phyloP scores from a whole-genome alignment of 768 basidiomycete species.

The Hygrophoropsis aurantiaca region DNA sequence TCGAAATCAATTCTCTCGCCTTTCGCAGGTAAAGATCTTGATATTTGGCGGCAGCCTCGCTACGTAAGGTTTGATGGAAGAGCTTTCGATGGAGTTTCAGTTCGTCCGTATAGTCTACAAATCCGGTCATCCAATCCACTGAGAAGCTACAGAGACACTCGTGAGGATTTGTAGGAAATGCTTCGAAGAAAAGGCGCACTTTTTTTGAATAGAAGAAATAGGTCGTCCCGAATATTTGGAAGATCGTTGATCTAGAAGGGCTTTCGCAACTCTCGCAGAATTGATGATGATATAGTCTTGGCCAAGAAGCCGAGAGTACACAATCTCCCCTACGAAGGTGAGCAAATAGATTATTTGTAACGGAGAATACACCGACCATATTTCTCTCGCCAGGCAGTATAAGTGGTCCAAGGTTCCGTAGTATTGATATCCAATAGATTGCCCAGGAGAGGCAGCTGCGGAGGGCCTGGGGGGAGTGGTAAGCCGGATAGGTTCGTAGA shows the following conservation, averaged over 20 bases:
- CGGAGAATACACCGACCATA: constrained; percentile 34
- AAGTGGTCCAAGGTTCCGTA: constrained; percentile 31
- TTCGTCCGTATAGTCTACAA: not conserved
- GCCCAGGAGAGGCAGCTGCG: constrained; percentile 26
- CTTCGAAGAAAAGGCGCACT: too few relatives aligned
- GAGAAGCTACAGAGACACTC: too few relatives aligned
- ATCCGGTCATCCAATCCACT: not conserved
- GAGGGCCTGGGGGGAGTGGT: constrained; percentile 29
- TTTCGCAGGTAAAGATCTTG: constrained; percentile 11
- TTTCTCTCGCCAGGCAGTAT: constrained; percentile 25
- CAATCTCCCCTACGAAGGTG: not conserved
- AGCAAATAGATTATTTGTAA: too few relatives aligned
- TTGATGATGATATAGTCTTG: constrained; percentile 8
- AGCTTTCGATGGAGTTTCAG: constrained; percentile 6
- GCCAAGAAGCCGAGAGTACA: not conserved
- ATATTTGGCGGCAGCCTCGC: constrained; percentile 4
- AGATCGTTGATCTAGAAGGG: constrained; percentile 3
- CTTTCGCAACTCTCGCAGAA: constrained; percentile 3
- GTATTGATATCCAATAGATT: constrained; percentile 22
- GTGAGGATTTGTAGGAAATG: too few relatives aligned
- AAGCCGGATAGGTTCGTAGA: not conserved
- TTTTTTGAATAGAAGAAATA: not conserved
- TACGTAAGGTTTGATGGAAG: constrained; percentile 15
- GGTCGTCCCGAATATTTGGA: constrained; percentile 6
- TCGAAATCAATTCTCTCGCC: constrained; percentile 6